Conservation (phyloP, 306 rosid species). For the Dryas drummondii region DNA sequence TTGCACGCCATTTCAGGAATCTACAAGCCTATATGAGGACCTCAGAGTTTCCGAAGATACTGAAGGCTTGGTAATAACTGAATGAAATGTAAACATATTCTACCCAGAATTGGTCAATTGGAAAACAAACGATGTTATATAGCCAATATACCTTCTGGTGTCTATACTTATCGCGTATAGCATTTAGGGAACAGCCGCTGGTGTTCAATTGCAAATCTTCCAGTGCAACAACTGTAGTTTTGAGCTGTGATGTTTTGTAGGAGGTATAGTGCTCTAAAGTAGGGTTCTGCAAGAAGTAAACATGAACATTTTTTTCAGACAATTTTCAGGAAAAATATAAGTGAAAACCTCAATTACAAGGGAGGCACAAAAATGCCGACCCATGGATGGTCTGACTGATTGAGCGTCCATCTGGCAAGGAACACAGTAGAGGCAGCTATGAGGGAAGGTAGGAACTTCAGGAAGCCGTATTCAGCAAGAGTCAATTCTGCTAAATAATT, state of each 20-base stretch:
- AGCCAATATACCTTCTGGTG: slow-evolving; percentile 58
- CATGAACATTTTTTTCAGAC: slow-evolving; percentile 18
- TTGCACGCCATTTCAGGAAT: not conserved
- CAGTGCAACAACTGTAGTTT: slow-evolving; percentile 64
- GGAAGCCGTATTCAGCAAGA: slow-evolving; percentile 67
- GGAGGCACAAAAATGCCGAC: slow-evolving; percentile 39
- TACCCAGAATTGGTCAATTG: not conserved
- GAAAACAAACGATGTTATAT: not conserved
- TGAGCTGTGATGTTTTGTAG: slow-evolving; percentile 64
- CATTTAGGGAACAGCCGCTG: slow-evolving; percentile 52
- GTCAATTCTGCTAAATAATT: slow-evolving; percentile 82
- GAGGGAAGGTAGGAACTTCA: slow-evolving; percentile 74
- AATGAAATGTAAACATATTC: not conserved
- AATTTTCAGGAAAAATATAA: not conserved
- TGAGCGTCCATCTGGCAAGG: slow-evolving; percentile 90
- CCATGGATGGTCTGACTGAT: slow-evolving; percentile 77
- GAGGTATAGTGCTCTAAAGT: slow-evolving; percentile 77
- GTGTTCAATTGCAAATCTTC: slow-evolving; percentile 65
- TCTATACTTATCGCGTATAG: slow-evolving; percentile 72
- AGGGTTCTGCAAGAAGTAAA: slow-evolving; percentile 53
- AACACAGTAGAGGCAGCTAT: slow-evolving; percentile 86
- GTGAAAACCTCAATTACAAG: not conserved
- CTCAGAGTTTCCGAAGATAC: not conserved
- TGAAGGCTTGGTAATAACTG: not conserved
- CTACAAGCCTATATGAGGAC: not conserved